These are phyloP conservation scores for Elymus sibiricus DNA, from an alignment of 176 grass and related monocot species.

Conservation along the genomic window DNA sequence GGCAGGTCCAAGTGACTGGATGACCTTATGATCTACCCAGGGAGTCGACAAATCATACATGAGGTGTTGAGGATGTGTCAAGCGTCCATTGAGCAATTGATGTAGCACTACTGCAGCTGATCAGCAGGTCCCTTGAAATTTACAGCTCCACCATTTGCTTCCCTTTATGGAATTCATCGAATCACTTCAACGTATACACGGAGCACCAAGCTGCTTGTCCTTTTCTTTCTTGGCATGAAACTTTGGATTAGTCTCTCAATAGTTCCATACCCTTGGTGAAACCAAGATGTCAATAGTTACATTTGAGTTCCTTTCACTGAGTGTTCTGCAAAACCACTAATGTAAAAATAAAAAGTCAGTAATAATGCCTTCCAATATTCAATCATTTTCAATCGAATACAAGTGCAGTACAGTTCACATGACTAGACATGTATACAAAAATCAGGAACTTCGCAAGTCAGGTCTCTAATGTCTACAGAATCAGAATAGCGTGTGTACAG, in stretches of 20 bases:
- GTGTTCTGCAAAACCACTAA: slow-evolving; percentile 29
- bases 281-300: slow-evolving; percentile 27
- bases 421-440: background rate
- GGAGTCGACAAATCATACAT: background rate
- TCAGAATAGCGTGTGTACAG: background rate
- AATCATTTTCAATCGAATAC: background rate
- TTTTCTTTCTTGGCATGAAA: slow-evolving; percentile 18
- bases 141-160: slow-evolving; percentile 16
- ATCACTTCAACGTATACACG: background rate
- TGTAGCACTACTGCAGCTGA: slow-evolving; percentile 17
- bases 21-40: background rate
- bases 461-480: background rate
- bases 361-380: background rate
- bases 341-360: background rate
- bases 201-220: slow-evolving; percentile 22
- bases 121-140: background rate
- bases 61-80: slow-evolving; percentile 4
- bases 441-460: background rate
- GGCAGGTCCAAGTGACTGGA: background rate
- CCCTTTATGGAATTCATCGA: background rate
- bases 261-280: slow-evolving; percentile 5
- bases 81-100: slow-evolving; percentile 11
- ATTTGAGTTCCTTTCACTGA: slow-evolving; percentile 15
- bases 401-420: background rate
- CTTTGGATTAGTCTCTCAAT: slow-evolving; percentile 17